Percentiles rank a stretch among this genome's conserved stretches.
Evolutionary conservation across 805 yeast genomes (phyloP).

Genomic region (Schwanniomyces polymorphus): DNA sequence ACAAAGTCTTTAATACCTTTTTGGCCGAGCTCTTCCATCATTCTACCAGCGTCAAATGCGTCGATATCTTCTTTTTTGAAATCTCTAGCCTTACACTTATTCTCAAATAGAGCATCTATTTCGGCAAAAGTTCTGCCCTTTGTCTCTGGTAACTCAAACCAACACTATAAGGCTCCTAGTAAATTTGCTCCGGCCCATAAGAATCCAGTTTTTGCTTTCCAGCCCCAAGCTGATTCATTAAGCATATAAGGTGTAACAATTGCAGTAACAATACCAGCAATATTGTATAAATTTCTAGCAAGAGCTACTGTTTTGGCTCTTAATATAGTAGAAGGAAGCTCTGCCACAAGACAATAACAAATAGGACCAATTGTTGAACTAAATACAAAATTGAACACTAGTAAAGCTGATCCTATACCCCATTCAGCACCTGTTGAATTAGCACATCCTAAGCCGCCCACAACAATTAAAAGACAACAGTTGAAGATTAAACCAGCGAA

Average conservation of each 20-base stretch:
- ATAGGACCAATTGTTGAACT: conserved; percentile 30
- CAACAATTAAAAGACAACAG: conserved; percentile 32
- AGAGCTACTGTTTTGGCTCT: conserved; percentile 41
- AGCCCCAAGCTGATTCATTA: conserved; percentile 45
- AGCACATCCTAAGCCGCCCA: conserved; percentile 36
- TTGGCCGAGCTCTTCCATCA: conserved; percentile 28
- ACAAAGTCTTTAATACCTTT: conserved; percentile 23
- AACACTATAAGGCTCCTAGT: conserved; percentile 18
- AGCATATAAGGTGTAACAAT: conserved; percentile 49
- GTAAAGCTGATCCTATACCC: conserved; percentile 11
- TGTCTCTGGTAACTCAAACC: conserved; percentile 36
- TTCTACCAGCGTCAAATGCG: conserved; percentile 30
- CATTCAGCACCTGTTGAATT: conserved; percentile 24
- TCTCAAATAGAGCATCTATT: conserved; percentile 33
- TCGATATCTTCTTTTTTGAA: conserved; percentile 27
- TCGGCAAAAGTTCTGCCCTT: conserved; percentile 37
- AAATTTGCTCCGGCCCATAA: conserved; percentile 41
- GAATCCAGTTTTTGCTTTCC: conserved; percentile 52
- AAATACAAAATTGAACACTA: conserved; percentile 23
- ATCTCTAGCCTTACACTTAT: conserved; percentile 15
- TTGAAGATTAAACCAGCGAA: conserved; percentile 35
- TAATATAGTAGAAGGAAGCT: too few species aligned
- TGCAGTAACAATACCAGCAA: conserved; percentile 30
- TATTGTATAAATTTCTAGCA: conserved; percentile 30
- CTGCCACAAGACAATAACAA: too few species aligned